These are phyloP conservation scores for Daldinia vernicosa DNA, from an alignment of 495 filamentous ascomycete genomes.

Conservation along the genomic window DNA sequence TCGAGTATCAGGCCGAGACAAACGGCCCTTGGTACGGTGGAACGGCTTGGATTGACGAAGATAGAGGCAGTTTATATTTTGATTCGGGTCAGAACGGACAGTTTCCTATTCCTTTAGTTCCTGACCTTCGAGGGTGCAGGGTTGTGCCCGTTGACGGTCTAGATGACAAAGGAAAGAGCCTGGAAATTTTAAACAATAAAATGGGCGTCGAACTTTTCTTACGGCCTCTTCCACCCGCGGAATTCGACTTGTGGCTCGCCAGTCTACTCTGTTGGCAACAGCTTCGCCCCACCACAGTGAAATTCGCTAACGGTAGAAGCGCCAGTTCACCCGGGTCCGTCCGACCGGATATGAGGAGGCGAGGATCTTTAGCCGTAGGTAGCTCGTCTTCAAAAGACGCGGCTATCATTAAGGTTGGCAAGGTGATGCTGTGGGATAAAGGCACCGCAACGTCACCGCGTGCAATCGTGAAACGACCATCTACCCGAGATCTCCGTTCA, in stretches of 20 bases:
- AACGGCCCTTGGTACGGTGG: conserved; percentile 66
- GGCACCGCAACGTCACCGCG: conserved; percentile 62
- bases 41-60: conserved; percentile 73
- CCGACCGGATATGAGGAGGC: conserved; percentile 69
- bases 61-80: conserved; percentile 70
- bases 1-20: conserved; percentile 68
- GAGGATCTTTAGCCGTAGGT: conserved; percentile 66
- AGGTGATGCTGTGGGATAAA: conserved; percentile 90
- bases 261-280: conserved; percentile 95
- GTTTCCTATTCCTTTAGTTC: conserved; percentile 65
- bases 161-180: conserved; percentile 73
- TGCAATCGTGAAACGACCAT: conserved; percentile 60
- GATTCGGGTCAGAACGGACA: conserved; percentile 62
- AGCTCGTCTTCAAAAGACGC: conserved; percentile 67
- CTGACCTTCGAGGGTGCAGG: conserved; percentile 87
- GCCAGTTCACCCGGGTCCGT: conserved; percentile 34
- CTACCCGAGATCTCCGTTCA: conserved; percentile 56
- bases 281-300: conserved; percentile 65
- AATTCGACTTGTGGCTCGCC: conserved; percentile 91
- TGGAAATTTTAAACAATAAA: conserved; percentile 79
- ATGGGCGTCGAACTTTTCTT: conserved; percentile 76
- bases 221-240: conserved; percentile 74
- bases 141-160: conserved; percentile 72
- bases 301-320: conserved; percentile 40
- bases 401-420: conserved; percentile 96